Evolutionary conservation across 2,329 filamentous ascomycete genomes (phyloP), one percentile per base, ranked within the genome.

Genomic region (Paecilomyces fulvus): DNA sequence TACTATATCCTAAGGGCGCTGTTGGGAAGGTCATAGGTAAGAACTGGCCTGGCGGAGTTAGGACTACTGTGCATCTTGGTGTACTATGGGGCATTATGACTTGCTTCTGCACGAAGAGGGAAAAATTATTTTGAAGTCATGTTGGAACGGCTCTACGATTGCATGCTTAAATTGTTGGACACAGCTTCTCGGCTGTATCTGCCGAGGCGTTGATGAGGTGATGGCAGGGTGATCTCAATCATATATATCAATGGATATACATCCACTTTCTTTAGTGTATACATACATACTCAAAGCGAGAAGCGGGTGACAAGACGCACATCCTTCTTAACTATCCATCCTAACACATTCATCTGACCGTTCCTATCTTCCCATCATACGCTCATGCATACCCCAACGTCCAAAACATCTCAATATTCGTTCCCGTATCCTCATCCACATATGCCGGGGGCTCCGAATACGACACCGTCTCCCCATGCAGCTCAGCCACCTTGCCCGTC

Each of bases 381-480:
- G 6, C 14, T 68, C 60, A 80, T 52, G 78, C 77, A 68, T 75
- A 76, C 5, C 78, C 78, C 55, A 80, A 62, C 5, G 60, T 71
- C 75, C 74, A 77, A 61, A 81, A 81, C 3, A 59, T 73, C 57
- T 77, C 74, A 17, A 81, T 63, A 61, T 82, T 82, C 58, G 67
- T 71, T 60, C 61, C 69, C 28, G 72, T 77, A 58, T 79, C 78
- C 49, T 74, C 75, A 60, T 82, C 79, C 21, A 80, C 77, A 60
- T 71, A 77, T 2, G 73, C 71, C 17, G 73, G 74, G 3, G 71
- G 71, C 30, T 75, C 68, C 0, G 78, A 71, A 28, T 80, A 65
- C 0, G 79, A 80, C 10, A 79, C 77, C n/a, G 66, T 72, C 11
- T 78, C 70, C 2, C 77, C 79, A 61, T 81, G 79, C 51, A 81